Percentiles rank a stretch among this genome's conserved stretches.
Evolutionary conservation across 352 stramenopile genomes (phyloP).

Genomic region (Plasmopara muralis): DNA sequence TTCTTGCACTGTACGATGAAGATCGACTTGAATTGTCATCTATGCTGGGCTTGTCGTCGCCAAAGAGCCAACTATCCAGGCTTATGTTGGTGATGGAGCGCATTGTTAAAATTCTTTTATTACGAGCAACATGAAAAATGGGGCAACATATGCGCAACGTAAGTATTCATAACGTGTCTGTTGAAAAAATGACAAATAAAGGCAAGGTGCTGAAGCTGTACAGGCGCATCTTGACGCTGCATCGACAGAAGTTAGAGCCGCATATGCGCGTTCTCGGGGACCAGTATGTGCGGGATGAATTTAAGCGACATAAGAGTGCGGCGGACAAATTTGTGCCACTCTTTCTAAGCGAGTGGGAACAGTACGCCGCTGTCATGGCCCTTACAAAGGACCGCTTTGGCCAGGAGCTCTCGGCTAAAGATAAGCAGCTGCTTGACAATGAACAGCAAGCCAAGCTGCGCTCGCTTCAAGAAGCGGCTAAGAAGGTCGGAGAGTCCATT

Average conservation of each 20-base stretch:
- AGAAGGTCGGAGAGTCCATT: constrained; percentile 60
- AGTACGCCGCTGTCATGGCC: constrained; percentile 53
- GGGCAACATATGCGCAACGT: constrained; percentile 5
- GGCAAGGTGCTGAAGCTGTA: constrained; percentile 63
- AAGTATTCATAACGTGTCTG: neutral
- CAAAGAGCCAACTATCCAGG: constrained; percentile 79
- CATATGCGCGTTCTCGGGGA: constrained; percentile 81
- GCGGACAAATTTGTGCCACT: constrained; percentile 67
- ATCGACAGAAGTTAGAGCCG: constrained; percentile 61
- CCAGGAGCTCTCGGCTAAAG: constrained; percentile 50
- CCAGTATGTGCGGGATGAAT: constrained; percentile 81
- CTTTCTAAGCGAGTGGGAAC: constrained; percentile 73
- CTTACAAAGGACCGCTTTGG: constrained; percentile 60
- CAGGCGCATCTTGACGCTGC: constrained; percentile 69
- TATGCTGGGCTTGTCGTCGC: constrained; percentile 44
- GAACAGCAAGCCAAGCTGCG: constrained; percentile 66
- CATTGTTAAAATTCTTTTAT: constrained; percentile 10
- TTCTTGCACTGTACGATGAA: neutral
- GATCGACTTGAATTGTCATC: neutral
- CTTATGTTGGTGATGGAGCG: constrained; percentile 53
- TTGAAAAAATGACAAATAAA: constrained; percentile 24
- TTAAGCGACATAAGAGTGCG: constrained; percentile 76
- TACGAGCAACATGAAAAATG: constrained; percentile 3
- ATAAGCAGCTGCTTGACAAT: constrained; percentile 51
- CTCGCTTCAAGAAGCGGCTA: constrained; percentile 64